Conservation (phyloP, 1,139 yeast species). For the Protomyces macrosporus region DNA sequence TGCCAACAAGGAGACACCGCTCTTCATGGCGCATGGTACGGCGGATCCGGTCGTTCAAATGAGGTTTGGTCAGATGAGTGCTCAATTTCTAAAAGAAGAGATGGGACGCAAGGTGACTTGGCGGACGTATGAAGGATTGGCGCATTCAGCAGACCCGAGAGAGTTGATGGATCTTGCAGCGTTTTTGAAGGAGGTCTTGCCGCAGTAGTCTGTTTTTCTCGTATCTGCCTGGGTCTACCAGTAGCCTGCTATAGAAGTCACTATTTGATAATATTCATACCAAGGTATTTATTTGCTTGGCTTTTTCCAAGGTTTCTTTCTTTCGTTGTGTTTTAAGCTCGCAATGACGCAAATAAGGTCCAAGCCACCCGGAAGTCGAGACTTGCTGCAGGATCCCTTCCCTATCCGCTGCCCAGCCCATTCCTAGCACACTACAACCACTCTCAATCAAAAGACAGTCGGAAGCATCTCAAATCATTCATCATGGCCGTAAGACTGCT, state of each 20-base stretch:
- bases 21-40: conserved; percentile 86
- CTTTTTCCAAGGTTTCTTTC: no score
- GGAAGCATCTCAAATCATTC: neutral
- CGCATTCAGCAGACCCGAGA: conserved; percentile 61
- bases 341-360: neutral
- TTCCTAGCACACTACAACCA: neutral
- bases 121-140: conserved; percentile 58
- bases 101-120: conserved; percentile 55
- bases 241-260: no score
- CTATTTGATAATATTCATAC: no score
- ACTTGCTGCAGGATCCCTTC: no score
- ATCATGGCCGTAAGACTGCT: neutral
- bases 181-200: conserved; percentile 44
- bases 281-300: no score
- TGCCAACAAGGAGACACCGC: conserved; percentile 49
- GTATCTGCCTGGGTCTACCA: no score
- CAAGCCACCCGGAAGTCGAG: no score
- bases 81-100: conserved; percentile 38
- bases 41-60: conserved; percentile 61
- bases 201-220: neutral
- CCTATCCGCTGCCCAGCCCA: no score
- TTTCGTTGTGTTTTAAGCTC: neutral
- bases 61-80: conserved; percentile 47
- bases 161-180: conserved; percentile 57
- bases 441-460: neutral